phyloP scores from a whole-genome alignment of 2,329 filamentous ascomycete genomes.

The Arthrobotrys pseudoclavata region DNA sequence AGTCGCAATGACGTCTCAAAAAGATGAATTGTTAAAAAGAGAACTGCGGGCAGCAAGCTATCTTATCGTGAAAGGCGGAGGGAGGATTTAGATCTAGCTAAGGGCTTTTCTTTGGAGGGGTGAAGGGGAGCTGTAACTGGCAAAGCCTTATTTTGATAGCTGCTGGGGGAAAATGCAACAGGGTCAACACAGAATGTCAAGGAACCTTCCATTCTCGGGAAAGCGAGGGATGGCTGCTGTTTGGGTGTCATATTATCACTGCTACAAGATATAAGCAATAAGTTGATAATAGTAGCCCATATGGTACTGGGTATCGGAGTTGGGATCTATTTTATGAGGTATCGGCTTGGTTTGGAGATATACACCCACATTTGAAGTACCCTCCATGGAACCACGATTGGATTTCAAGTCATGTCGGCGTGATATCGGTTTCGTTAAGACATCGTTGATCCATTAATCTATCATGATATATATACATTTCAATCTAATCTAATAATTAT shows the following conservation, averaged over 20 bases:
- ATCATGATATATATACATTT: conserved; percentile 3
- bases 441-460: neutral
- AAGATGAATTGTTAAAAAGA: neutral
- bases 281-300: neutral
- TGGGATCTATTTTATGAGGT: neutral
- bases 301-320: neutral
- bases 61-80: conserved; percentile 40
- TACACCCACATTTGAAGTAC: neutral
- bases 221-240: neutral
- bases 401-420: too few relatives aligned
- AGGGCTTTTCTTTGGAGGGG: conserved; percentile 30
- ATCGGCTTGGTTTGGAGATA: neutral
- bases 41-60: conserved; percentile 22
- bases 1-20: conserved; percentile 21
- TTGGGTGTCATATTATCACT: neutral
- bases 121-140: conserved; percentile 19
- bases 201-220: conserved; percentile 7
- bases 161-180: conserved; percentile 38
- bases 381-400: too few relatives aligned
- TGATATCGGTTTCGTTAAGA: neutral
- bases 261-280: neutral
- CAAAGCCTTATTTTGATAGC: conserved; percentile 7
- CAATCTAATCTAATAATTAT: conserved; percentile 3
- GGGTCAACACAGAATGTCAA: conserved; percentile 36
- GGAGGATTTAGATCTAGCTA: conserved; percentile 26